Evolutionary conservation across 2,329 filamentous ascomycete species (phyloP).

Genomic region (Pseudophaeomoniella oleicola): DNA sequence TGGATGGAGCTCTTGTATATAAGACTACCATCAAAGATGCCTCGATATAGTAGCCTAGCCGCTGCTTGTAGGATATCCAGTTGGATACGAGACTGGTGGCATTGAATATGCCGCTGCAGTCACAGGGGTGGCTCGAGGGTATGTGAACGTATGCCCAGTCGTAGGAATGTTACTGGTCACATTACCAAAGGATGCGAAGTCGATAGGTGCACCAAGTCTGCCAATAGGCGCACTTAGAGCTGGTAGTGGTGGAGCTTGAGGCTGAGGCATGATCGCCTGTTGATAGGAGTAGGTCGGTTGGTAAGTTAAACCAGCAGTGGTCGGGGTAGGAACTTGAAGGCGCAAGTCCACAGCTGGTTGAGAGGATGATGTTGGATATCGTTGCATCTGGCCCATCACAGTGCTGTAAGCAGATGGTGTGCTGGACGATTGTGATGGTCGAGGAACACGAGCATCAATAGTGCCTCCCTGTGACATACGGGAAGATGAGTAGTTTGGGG

Average conservation of each 20-base stretch:
- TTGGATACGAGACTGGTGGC: background rate
- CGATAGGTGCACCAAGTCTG: slow-evolving; percentile 19
- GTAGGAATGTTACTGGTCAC: background rate
- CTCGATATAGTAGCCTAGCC: no score
- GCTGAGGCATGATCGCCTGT: slow-evolving; percentile 8
- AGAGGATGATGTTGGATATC: slow-evolving; percentile 5
- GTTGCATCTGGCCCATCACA: slow-evolving; percentile 14
- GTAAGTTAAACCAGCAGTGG: slow-evolving; percentile 4
- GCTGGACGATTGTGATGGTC: slow-evolving; percentile 28
- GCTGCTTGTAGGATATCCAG: background rate
- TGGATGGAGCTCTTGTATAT: no score
- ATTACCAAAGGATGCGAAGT: slow-evolving; percentile 19
- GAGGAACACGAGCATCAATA: slow-evolving; percentile 32
- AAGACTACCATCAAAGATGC: no score
- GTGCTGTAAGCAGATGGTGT: slow-evolving; percentile 19
- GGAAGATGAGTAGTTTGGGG: slow-evolving; percentile 29
- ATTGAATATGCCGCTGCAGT: background rate
- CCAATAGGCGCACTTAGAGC: slow-evolving; percentile 17
- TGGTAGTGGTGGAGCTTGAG: slow-evolving; percentile 11
- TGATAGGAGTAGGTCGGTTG: slow-evolving; percentile 8
- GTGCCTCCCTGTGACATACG: slow-evolving; percentile 6
- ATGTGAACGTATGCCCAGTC: background rate
- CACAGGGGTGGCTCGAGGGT: background rate
- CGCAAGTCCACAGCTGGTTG: slow-evolving; percentile 9
- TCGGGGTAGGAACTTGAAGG: slow-evolving; percentile 9